Conservation (phyloP, 23 red algal species). For the Cyanidioschyzon merolae region DNA sequence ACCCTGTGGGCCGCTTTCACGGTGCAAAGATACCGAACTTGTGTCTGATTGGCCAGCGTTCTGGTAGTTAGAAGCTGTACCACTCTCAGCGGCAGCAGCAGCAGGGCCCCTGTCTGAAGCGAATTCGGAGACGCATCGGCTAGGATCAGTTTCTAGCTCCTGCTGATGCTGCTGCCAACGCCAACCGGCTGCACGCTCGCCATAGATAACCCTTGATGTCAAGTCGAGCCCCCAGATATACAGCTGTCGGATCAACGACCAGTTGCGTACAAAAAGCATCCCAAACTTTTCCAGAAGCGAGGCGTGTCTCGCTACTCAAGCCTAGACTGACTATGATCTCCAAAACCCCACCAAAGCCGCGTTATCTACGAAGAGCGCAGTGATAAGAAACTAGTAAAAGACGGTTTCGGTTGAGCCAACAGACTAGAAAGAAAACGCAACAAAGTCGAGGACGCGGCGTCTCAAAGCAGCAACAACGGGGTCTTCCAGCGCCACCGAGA, state of each 20-base stretch:
- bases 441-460: no score
- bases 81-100: background rate
- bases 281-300: no score
- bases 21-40: background rate
- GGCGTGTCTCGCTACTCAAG: no score
- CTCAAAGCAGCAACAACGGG: no score
- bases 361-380: no score
- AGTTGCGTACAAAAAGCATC: constrained; percentile 26
- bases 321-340: no score
- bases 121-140: no score
- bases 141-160: background rate
- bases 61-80: background rate
- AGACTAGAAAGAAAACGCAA: no score
- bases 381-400: no score
- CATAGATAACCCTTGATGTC: constrained; percentile 26
- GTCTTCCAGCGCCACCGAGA: no score
- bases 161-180: background rate
- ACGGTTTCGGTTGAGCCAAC: no score
- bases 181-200: constrained; percentile 2
- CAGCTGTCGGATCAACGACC: constrained; percentile 2
- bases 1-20: background rate
- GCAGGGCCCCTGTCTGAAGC: background rate
- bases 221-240: constrained; percentile 22
- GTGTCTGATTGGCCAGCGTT: background rate
- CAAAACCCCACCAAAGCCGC: no score